Base-by-base conservation (phyloP, 768 basidiomycete species). In the Candolleomyces aberdarensis region DNA sequence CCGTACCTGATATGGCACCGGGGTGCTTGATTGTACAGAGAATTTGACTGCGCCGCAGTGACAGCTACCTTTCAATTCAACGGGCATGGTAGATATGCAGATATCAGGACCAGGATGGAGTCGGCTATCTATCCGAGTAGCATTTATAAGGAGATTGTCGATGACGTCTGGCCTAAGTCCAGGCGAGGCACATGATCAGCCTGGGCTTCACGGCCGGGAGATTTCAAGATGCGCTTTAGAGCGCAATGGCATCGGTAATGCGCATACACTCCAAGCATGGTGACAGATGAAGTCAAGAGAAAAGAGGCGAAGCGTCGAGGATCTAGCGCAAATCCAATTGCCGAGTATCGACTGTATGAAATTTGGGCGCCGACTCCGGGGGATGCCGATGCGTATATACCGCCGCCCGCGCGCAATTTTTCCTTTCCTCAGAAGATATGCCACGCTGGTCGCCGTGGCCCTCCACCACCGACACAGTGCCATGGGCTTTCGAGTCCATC, bases 1-100 rank as follows among this genome's bases (percentile, higher is more conserved):
- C 8, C 36, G 36, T 58, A 85, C 86, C 75, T 87, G 85, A 67
- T 86, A 89, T 7, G 87, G 86, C 5, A 86, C 77, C 2, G 86
- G 77, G 0, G 85, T 87, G 66, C 83, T 87, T 0, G 80, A 83
- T 56, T 79, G 67, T 2, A 83, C 67, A 15, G 66, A 75, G 64
- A 83, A 84, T 59, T 69, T 73, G 26, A 83, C 79, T 13, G 81
- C 76, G 22, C 82, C 81, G 65, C 82, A 83, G 65, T 83, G 83
- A 64, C 82, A 84, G 59, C 79, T 81, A 64, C 82, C 83, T 66
- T 80, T 76, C 17, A 88, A 74, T 65, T 83, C 75, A 51, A 85
- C 69, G 14, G 87, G 84, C 87, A 88, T 86, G 9, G 46, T 63
- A 63, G 44, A 56, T 47, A 44, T 22, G 15, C 41, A n/a, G 41